Evolutionary conservation across 257 asterid species (phyloP).

Genomic region (Forsythia suspensa): DNA sequence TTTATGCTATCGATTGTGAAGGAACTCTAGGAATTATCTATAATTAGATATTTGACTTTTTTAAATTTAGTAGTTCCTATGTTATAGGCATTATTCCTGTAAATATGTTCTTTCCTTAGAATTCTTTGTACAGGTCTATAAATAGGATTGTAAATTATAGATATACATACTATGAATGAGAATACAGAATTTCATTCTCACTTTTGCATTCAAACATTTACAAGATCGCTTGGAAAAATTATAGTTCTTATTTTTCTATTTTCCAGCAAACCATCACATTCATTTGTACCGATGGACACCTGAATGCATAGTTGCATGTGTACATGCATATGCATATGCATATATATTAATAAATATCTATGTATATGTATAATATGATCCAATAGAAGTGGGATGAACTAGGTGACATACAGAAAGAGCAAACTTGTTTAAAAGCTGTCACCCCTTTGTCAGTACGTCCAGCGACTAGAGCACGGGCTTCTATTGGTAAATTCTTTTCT

Average conservation of each 20-base stretch:
- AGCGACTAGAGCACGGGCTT: conserved; percentile 75
- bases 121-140: too few relatives aligned
- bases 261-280: background rate
- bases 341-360: background rate
- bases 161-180: too few relatives aligned
- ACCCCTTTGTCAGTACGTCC: conserved; percentile 99
- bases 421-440: conserved; percentile 88
- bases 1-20: background rate
- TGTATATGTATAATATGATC: background rate
- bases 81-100: background rate
- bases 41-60: too few relatives aligned
- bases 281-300: conserved; percentile 10
- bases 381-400: conserved; percentile 18
- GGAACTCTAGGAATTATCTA: background rate
- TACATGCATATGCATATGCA: conserved; percentile 4
- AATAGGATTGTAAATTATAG: too few relatives aligned
- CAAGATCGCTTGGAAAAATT: background rate
- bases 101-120: too few relatives aligned
- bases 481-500: conserved; percentile 78
- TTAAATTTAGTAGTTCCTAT: background rate
- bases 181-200: too few relatives aligned
- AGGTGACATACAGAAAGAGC: conserved; percentile 82
- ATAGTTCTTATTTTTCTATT: background rate
- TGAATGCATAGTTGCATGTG: background rate
- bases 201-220: background rate